phyloP scores from a whole-genome alignment of 1,284 basidiomycete genomes.

The Malassezia sympodialis region DNA sequence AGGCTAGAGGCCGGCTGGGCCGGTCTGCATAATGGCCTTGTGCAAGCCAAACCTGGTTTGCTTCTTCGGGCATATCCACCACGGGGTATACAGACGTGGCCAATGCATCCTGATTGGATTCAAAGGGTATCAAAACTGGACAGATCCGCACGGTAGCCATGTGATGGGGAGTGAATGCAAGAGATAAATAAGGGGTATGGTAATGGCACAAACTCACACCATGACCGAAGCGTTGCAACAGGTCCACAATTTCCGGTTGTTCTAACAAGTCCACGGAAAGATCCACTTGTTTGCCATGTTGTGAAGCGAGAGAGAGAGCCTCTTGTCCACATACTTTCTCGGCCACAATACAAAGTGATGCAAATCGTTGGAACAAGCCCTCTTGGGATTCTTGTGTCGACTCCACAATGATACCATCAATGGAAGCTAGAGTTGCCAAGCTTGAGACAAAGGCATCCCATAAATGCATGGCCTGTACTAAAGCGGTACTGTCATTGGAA shows the following conservation, averaged over 20 bases:
- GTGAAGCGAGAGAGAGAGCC: background rate
- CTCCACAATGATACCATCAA: slow-evolving; percentile 6
- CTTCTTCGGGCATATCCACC: background rate
- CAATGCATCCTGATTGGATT: background rate
- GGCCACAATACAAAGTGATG: background rate
- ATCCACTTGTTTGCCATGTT: background rate
- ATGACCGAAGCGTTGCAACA: background rate
- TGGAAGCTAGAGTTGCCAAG: slow-evolving; percentile 5
- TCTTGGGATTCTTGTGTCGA: background rate
- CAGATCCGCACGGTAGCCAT: slow-evolving; percentile 7
- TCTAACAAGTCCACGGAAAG: background rate
- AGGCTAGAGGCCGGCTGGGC: background rate
- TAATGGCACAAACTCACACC: slow-evolving; percentile 7
- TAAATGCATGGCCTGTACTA: background rate
- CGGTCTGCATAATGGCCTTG: background rate
- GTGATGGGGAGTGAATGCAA: slow-evolving; percentile 1
- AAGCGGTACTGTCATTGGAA: background rate
- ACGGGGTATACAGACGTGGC: background rate
- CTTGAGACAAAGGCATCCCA: slow-evolving; percentile 1
- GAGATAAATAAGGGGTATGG: slow-evolving; percentile 2
- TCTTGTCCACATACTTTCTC: slow-evolving; percentile 1
- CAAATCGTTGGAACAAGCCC: slow-evolving; percentile 8
- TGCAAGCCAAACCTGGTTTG: background rate
- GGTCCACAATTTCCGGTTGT: background rate
- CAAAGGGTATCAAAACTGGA: slow-evolving; percentile 2